A percentile compares a stretch with the other conserved stretches of the same genome.
phyloP scores from a whole-genome alignment of 805 yeast species.

The Myxozyma neglecta region DNA sequence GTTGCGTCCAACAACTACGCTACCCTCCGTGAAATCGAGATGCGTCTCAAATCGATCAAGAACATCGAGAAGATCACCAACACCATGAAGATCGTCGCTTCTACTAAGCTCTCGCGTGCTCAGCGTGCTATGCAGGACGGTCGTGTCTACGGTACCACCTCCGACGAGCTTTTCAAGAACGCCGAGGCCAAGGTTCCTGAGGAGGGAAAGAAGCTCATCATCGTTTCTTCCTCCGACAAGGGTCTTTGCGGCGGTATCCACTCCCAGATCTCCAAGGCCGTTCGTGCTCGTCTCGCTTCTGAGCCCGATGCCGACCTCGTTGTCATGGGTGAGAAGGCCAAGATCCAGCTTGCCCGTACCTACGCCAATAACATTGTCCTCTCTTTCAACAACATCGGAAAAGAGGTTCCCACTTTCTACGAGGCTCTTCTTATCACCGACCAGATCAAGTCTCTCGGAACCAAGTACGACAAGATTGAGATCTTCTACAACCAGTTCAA shows the following conservation, averaged over 20 bases:
- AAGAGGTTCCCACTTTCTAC: constrained; percentile 90
- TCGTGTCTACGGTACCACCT: constrained; percentile 79
- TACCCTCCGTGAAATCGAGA: constrained; percentile 97
- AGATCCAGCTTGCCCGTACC: constrained; percentile 84
- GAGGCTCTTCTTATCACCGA: constrained; percentile 90
- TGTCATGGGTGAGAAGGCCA: constrained; percentile 91
- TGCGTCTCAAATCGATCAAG: constrained; percentile 95
- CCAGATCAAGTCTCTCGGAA: constrained; percentile 65
- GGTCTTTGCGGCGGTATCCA: constrained; percentile 99
- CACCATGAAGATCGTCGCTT: constrained; percentile 99
- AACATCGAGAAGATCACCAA: constrained; percentile 99
- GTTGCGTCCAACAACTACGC: constrained; percentile 47
- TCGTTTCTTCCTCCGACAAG: constrained; percentile 93
- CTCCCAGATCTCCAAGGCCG: constrained; percentile 87
- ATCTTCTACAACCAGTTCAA: constrained; percentile 84
- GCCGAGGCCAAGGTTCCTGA: constrained; percentile 30
- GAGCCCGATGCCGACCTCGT: constrained; percentile 63
- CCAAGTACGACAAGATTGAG: constrained; percentile 69
- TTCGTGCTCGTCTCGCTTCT: constrained; percentile 50
- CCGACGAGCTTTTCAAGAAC: constrained; percentile 71
- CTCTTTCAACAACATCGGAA: constrained; percentile 89
- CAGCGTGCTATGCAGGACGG: constrained; percentile 91
- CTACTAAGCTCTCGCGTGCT: constrained; percentile 93
- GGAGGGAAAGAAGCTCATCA: constrained; percentile 65
- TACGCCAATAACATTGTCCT: constrained; percentile 66